These are phyloP conservation scores for Tilletia horrida DNA, from an alignment of 1,284 basidiomycete species.

Conservation along the genomic window DNA sequence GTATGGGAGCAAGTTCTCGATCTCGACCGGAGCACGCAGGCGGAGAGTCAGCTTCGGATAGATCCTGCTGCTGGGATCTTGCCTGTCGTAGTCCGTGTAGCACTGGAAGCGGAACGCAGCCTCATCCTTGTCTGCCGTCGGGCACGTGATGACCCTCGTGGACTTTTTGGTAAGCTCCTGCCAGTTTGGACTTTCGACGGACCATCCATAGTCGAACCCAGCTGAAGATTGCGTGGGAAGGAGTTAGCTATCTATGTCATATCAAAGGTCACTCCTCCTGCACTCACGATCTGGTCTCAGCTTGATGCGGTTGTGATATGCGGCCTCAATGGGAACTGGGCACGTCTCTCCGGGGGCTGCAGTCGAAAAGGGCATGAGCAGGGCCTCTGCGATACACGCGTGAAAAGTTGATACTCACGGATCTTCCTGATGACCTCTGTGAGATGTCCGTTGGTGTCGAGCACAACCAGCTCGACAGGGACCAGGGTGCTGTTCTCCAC, in stretches of 20 bases:
- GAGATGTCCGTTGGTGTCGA: constrained; percentile 80
- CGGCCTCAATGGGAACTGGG: constrained; percentile 85
- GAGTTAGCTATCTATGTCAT: too few species aligned
- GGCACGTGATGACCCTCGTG: constrained; percentile 78
- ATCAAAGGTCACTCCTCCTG: background rate
- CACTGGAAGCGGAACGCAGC: constrained; percentile 94
- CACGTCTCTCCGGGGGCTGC: constrained; percentile 78
- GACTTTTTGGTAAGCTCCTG: constrained; percentile 77
- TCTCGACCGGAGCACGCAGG: constrained; percentile 89
- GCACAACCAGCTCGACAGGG: constrained; percentile 84
- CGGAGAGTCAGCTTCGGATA: constrained; percentile 81
- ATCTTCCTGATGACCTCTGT: constrained; percentile 80
- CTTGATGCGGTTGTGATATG: constrained; percentile 76
- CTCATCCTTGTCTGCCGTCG: constrained; percentile 75
- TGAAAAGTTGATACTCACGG: constrained; percentile 6
- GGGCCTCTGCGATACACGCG: constrained; percentile 58
- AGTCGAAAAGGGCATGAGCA: constrained; percentile 36
- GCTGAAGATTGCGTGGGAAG: constrained; percentile 56
- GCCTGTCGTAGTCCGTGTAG: constrained; percentile 76
- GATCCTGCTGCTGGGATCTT: constrained; percentile 61
- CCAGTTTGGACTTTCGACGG: constrained; percentile 75
- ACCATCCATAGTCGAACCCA: constrained; percentile 94
- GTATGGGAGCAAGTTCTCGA: constrained; percentile 94
- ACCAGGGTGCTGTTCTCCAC: constrained; percentile 89
- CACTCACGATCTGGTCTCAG: constrained; percentile 74